phyloP scores from a whole-genome alignment of 345 rosid species.

The Bruguiera gymnorhiza region DNA sequence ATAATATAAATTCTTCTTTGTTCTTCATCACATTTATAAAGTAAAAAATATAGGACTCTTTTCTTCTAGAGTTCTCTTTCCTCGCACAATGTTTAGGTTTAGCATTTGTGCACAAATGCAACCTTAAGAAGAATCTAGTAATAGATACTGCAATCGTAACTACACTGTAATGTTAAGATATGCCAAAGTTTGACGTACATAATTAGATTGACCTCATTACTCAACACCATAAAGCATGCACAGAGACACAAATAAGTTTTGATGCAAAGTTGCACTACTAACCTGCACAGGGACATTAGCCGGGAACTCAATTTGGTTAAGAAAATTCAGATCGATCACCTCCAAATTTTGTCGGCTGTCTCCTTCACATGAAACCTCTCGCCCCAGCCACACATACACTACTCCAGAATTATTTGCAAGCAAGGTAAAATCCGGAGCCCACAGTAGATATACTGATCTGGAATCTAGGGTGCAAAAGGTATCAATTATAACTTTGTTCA shows the following conservation, averaged over 20 bases:
- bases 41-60: not conserved
- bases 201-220: not conserved
- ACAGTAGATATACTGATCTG: conserved; percentile 34
- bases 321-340: conserved; percentile 26
- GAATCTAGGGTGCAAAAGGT: conserved; percentile 27
- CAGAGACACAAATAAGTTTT: not conserved
- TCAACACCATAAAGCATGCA: not conserved
- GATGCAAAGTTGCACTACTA: conserved; percentile 8
- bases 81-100: not conserved
- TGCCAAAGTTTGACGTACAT: not conserved
- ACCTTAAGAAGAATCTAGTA: not conserved
- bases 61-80: not conserved
- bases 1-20: no score
- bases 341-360: conserved; percentile 24
- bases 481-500: conserved; percentile 30
- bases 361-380: conserved; percentile 9
- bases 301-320: conserved; percentile 30
- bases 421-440: conserved; percentile 18
- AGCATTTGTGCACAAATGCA: not conserved
- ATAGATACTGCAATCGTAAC: not conserved
- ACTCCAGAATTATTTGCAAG: conserved; percentile 11
- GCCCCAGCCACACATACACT: conserved; percentile 42
- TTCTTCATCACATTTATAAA: not conserved
- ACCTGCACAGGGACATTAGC: conserved; percentile 33
- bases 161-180: not conserved